Evolutionary conservation across 495 filamentous ascomycete species (phyloP), one percentile per base, ranked within the genome.

Genomic region (Gamarada debralockiae): DNA sequence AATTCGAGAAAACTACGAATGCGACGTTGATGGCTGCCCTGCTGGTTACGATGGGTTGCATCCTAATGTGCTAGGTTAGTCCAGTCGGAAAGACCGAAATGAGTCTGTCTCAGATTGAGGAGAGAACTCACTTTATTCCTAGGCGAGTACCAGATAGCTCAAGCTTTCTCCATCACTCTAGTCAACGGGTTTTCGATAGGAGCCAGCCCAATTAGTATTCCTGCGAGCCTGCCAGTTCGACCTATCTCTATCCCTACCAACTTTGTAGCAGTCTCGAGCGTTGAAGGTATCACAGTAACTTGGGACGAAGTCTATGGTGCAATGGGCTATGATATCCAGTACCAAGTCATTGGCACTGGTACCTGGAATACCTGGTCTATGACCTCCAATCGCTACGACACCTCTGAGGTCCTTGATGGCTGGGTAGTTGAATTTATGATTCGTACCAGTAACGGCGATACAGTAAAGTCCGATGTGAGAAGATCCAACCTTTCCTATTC

Each of bases 31-130:
- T 18, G 42, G 29, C 46, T 61, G 60, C 21, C 49, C 61, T 2
- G 64, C 52, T 0, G 54, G 63, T 10, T 68, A 68, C 42, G 68
- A 71, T 45, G 68, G 68, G n/a, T 56, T 71, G 14, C 68, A 71
- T 22, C 68, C 68, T 14, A 67, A 67, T 24, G 55, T 62, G 12
- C 48, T 65, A 1, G 68, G 68, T 20, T 65, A 71, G 24, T 67
- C 58, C 21, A 40, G 6, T 34, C 29, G 7, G 14, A 34, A 34
- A 14, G 29, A 14, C 29, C 29, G 29, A 7, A 34, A 34, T 34
- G 29, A 34, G 7, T 34, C 14, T 14, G 29, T 34, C 14, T 7
- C 29, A 34, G 29, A 7, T 7, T 7, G 14, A 34, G n/a, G 29
- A 34, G 14, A 17, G n/a, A 15, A 40, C 37, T 40, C 6, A 40